Evolutionary conservation across 2,329 filamentous ascomycete species (phyloP).

Genomic region (Coniella lustricola): DNA sequence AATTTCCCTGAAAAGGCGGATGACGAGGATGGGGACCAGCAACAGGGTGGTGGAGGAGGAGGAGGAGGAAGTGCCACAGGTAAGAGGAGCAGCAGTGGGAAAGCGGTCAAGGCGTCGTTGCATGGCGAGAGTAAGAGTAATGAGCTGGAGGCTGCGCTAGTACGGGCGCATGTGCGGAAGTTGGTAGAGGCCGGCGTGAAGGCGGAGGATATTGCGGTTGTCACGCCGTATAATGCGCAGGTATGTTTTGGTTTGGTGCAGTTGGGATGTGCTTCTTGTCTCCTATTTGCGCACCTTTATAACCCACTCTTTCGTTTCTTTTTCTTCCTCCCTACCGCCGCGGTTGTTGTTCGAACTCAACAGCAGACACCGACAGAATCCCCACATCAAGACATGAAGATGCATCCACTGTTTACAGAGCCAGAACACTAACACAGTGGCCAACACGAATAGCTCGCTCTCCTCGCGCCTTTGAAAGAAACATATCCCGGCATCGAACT

Average conservation of each 20-base stretch:
- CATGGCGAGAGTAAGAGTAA: conserved; percentile 74
- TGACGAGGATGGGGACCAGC: conserved; percentile 54
- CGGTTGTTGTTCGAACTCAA: too few species aligned
- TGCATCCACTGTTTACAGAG: too few species aligned
- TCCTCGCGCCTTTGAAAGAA: conserved; percentile 76
- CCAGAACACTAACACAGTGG: conserved; percentile 17
- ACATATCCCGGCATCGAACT: conserved; percentile 79
- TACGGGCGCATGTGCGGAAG: conserved; percentile 66
- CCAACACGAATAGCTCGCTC: conserved; percentile 51
- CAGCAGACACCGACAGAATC: too few species aligned
- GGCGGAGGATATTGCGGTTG: conserved; percentile 79
- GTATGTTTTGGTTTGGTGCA: conserved; percentile 35
- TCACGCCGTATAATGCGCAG: conserved; percentile 96
- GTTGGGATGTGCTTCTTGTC: too few species aligned
- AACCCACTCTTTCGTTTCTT: too few species aligned
- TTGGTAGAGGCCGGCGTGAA: conserved; percentile 74
- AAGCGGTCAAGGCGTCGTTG: conserved; percentile 33
- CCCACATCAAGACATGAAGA: background rate
- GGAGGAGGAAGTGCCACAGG: conserved; percentile 39
- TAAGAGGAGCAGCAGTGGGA: too few species aligned
- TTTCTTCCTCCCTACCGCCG: too few species aligned
- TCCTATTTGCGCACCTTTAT: conserved; percentile 6
- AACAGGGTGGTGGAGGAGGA: conserved; percentile 59
- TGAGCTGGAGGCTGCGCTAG: conserved; percentile 78
- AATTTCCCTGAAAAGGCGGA: conserved; percentile 81